Conservation (phyloP, 805 yeast species). For the Starmerella floris region DNA sequence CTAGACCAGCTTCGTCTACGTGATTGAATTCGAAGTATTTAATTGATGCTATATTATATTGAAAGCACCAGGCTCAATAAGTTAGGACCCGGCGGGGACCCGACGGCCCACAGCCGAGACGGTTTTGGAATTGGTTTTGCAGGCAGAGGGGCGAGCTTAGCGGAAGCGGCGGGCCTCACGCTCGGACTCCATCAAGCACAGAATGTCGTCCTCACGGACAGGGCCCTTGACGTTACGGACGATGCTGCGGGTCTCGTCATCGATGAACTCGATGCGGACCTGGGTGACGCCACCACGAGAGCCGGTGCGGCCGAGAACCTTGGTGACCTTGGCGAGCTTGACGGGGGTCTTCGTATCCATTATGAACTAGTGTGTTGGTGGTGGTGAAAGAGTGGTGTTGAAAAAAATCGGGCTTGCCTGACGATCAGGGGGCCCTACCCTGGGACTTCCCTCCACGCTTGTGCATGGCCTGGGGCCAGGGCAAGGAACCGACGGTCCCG, state of each 20-base stretch:
- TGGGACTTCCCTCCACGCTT: not conserved
- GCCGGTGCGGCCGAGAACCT: conserved; percentile 99
- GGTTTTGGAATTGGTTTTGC: not conserved
- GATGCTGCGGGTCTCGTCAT: conserved; percentile 86
- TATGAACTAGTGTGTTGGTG: not conserved
- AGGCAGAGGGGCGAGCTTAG: conserved; percentile 20
- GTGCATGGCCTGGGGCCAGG: not conserved
- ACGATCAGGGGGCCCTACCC: not conserved
- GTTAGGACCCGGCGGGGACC: not conserved
- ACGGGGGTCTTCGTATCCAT: conserved; percentile 53
- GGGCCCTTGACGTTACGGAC: conserved; percentile 98
- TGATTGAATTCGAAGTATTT: not conserved
- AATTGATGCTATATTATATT: not conserved
- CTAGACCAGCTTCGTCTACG: too few relatives aligned
- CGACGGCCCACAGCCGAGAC: not conserved
- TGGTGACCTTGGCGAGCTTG: conserved; percentile 98
- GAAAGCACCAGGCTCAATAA: conserved; percentile 1
- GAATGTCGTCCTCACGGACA: conserved; percentile 95
- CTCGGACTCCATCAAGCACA: conserved; percentile 99
- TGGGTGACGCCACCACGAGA: conserved; percentile 99
- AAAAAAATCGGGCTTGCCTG: not conserved
- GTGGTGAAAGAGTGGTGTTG: not conserved
- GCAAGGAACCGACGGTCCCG: not conserved
- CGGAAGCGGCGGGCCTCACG: conserved; percentile 75
- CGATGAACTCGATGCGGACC: conserved; percentile 94